These are phyloP conservation scores for Thozetella sp. DNA, from an alignment of 495 filamentous ascomycete genomes.

Conservation along the genomic window DNA sequence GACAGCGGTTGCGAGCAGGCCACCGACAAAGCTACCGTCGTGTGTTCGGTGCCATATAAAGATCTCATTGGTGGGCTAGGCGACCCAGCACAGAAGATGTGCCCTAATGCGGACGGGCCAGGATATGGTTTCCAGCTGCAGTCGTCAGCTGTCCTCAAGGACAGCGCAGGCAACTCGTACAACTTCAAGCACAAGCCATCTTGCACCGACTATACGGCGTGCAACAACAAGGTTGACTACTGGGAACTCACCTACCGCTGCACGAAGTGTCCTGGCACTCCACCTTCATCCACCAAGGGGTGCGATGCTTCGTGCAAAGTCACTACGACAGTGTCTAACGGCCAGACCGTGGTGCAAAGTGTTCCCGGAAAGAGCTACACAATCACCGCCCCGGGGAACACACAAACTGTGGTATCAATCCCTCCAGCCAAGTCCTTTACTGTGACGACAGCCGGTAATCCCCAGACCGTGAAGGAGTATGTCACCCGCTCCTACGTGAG, in stretches of 20 bases:
- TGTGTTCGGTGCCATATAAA: not conserved
- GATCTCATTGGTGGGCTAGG: not conserved
- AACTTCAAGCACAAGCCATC: not conserved
- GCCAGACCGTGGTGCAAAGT: not conserved
- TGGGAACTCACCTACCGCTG: not conserved
- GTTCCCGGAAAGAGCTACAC: not conserved
- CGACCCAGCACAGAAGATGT: not conserved
- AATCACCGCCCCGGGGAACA: not conserved
- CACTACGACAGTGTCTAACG: not conserved
- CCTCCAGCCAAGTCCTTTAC: too few species aligned
- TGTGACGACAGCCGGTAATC: too few species aligned
- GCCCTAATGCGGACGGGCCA: not conserved
- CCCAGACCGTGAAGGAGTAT: not conserved
- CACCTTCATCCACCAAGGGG: not conserved
- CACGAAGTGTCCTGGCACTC: not conserved
- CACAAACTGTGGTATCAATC: not conserved
- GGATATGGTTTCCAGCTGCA: not conserved
- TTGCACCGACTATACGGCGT: not conserved
- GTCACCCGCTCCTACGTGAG: not conserved
- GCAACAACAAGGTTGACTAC: not conserved
- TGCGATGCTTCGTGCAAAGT: not conserved
- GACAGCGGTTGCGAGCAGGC: not conserved
- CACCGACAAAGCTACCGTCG: not conserved
- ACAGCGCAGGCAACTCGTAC: not conserved
- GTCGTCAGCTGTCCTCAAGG: not conserved